Evolutionary conservation across 305 asterid species (phyloP).

Genomic region (Rubia occidens): DNA sequence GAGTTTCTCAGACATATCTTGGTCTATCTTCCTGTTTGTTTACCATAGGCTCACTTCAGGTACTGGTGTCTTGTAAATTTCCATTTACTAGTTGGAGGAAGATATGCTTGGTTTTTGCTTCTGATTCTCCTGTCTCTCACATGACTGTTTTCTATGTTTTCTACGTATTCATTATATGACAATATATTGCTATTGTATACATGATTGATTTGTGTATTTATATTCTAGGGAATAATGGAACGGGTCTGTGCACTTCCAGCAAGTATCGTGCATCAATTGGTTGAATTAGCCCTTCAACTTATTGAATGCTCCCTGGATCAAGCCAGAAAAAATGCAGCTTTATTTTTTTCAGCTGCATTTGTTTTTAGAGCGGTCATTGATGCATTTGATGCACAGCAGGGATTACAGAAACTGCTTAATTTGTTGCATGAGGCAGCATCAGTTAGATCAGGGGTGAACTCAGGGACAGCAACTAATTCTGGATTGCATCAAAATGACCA

Average conservation of each 20-base stretch:
- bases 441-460: conserved; percentile 78
- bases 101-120: background rate
- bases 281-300: conserved; percentile 89
- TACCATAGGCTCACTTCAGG: conserved; percentile 94
- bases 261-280: conserved; percentile 63
- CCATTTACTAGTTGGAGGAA: background rate
- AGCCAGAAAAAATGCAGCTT: conserved; percentile 92
- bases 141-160: background rate
- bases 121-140: background rate
- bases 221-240: conserved; percentile 88
- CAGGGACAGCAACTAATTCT: conserved; percentile 59
- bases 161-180: conserved; percentile 8
- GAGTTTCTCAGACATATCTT: conserved; percentile 55
- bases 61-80: conserved; percentile 19
- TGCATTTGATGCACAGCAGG: conserved; percentile 86
- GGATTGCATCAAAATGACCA: conserved; percentile 75
- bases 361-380: conserved; percentile 91
- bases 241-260: conserved; percentile 96
- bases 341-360: conserved; percentile 86
- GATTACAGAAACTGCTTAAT: conserved; percentile 74
- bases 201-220: conserved; percentile 18
- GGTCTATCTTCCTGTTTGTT: conserved; percentile 93
- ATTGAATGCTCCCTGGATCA: conserved; percentile 72
- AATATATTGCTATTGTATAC: background rate
- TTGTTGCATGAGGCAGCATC: conserved; percentile 89